These are phyloP conservation scores for Aspergillus sp. DNA, from an alignment of 2,329 filamentous ascomycete genomes.

Conservation along the genomic window DNA sequence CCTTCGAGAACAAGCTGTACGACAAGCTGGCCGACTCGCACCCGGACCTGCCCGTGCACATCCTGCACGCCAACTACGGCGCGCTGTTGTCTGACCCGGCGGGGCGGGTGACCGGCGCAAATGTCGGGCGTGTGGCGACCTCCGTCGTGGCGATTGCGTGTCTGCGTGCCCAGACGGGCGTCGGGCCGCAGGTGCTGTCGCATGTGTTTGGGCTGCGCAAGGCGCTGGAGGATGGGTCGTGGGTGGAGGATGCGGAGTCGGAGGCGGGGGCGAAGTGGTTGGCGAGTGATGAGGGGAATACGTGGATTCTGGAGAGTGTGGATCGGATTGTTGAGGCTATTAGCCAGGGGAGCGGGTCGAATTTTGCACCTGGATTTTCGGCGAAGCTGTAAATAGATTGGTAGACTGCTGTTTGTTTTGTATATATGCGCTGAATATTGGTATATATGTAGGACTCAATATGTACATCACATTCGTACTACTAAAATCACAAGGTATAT, in stretches of 20 bases:
- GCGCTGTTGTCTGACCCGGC: conserved; percentile 69
- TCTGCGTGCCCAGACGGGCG: conserved; percentile 74
- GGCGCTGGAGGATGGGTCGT: conserved; percentile 66
- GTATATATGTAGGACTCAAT: not conserved
- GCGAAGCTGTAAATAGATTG: conserved; percentile 26
- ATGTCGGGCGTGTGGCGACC: conserved; percentile 69
- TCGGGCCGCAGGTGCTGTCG: conserved; percentile 76
- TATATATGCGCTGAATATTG: not conserved
- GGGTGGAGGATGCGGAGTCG: conserved; percentile 50
- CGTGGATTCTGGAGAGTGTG: conserved; percentile 62
- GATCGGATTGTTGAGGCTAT: conserved; percentile 59
- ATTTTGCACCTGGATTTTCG: conserved; percentile 53
- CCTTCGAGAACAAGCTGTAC: conserved; percentile 70
- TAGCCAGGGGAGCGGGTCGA: conserved; percentile 49
- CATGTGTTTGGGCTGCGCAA: conserved; percentile 81
- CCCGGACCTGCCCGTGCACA: conserved; percentile 78
- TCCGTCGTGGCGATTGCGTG: conserved; percentile 72
- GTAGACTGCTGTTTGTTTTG: no score
- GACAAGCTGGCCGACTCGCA: conserved; percentile 71
- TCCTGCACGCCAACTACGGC: conserved; percentile 72
- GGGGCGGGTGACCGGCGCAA: conserved; percentile 44
- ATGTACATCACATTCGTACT: not conserved
- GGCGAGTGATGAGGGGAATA: conserved; percentile 63
- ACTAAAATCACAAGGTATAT: not conserved
- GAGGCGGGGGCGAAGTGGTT: conserved; percentile 60